Percentiles rank a stretch among this genome's conserved stretches.
These are phyloP conservation scores for Alternaria burnsii DNA, from an alignment of 2,329 filamentous ascomycete species.

Conservation along the genomic window DNA sequence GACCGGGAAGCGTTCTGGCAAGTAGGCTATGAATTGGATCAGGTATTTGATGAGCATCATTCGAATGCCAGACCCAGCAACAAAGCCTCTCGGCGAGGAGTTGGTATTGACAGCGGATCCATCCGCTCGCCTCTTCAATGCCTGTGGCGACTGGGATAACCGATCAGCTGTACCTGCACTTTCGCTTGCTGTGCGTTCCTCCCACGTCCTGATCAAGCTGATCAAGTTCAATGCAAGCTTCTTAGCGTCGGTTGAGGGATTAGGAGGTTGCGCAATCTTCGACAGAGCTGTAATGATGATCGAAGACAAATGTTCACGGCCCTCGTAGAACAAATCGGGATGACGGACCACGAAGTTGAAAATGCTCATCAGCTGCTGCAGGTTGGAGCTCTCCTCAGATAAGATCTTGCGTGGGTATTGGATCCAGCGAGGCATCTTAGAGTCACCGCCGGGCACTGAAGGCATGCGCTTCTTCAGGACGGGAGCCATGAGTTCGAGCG, in stretches of 20 bases:
- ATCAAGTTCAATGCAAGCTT: slow-evolving; percentile 91
- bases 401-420: slow-evolving; percentile 89
- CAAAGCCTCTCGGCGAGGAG: slow-evolving; percentile 57
- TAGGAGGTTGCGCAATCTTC: slow-evolving; percentile 85
- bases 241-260: slow-evolving; percentile 88
- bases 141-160: slow-evolving; percentile 74
- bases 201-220: slow-evolving; percentile 90
- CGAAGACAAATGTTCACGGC: slow-evolving; percentile 86
- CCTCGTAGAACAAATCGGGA: slow-evolving; percentile 92
- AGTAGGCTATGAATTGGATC: slow-evolving; percentile 90
- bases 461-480: slow-evolving; percentile 83
- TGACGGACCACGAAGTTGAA: slow-evolving; percentile 96
- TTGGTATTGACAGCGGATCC: slow-evolving; percentile 65
- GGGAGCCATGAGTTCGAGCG: slow-evolving; percentile 92
- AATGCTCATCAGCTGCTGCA: slow-evolving; percentile 95
- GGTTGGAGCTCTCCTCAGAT: slow-evolving; percentile 91
- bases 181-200: slow-evolving; percentile 79
- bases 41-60: slow-evolving; percentile 92
- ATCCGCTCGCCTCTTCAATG: slow-evolving; percentile 77
- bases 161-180: slow-evolving; percentile 47
- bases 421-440: slow-evolving; percentile 85
- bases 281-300: slow-evolving; percentile 88
- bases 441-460: slow-evolving; percentile 64
- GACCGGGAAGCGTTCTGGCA: slow-evolving; percentile 84
- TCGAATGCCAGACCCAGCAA: slow-evolving; percentile 65